These are phyloP conservation scores for Huiozyma sinensis DNA, from an alignment of 805 yeast genomes.

Conservation along the genomic window DNA sequence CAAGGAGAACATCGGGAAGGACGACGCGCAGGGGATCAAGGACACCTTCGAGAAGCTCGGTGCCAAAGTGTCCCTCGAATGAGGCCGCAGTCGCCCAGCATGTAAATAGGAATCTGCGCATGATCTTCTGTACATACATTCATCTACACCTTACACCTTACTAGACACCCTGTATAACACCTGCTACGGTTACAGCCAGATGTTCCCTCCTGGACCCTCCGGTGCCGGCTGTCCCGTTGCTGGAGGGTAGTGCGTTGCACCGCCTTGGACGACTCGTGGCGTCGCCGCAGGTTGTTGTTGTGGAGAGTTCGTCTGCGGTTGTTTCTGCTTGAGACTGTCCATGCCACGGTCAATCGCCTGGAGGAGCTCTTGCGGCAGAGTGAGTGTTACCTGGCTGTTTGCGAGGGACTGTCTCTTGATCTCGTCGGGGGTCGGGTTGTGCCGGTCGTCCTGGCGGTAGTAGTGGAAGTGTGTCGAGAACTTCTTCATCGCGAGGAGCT, in stretches of 20 bases:
- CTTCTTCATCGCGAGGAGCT: constrained; percentile 26
- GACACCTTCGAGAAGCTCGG: constrained; percentile 87
- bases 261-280: not conserved
- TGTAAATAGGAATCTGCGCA: too few relatives aligned
- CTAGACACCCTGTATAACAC: too few relatives aligned
- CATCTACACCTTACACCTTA: too few relatives aligned
- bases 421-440: constrained; percentile 28
- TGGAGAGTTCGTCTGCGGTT: constrained; percentile 8
- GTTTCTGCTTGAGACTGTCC: constrained; percentile 19
- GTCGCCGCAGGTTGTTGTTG: constrained; percentile 4
- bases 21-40: constrained; percentile 95
- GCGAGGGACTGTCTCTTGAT: constrained; percentile 24
- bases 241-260: constrained; percentile 16
- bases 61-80: constrained; percentile 86
- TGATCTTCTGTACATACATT: too few relatives aligned
- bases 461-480: constrained; percentile 30
- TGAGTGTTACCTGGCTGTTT: constrained; percentile 19
- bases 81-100: constrained; percentile 11
- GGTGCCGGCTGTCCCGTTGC: not conserved
- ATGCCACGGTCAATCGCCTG: constrained; percentile 25
- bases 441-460: constrained; percentile 21
- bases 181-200: too few relatives aligned
- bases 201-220: too few relatives aligned
- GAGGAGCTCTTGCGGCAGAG: constrained; percentile 21
- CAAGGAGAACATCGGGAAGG: constrained; percentile 93